Conservation (phyloP, 371 early-diverging fungal species). For the Mucor plumbeus region DNA sequence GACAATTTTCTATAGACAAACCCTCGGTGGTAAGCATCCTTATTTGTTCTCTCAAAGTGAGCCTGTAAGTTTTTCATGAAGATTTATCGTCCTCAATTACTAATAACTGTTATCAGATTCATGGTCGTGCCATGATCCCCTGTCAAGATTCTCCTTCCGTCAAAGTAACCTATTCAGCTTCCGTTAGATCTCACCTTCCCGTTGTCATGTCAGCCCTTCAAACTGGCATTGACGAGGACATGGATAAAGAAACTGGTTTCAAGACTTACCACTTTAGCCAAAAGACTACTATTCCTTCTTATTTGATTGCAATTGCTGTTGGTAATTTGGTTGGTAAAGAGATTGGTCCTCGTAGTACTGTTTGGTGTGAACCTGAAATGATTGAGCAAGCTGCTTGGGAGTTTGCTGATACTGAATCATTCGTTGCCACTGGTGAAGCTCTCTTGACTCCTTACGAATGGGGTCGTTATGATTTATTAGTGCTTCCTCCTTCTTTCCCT, state of each 20-base stretch:
- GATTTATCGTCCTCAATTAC: not conserved
- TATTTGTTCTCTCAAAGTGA: conserved; percentile 97
- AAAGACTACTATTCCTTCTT: conserved; percentile 81
- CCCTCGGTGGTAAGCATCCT: conserved; percentile 90
- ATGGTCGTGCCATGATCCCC: conserved; percentile 92
- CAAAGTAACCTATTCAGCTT: conserved; percentile 89
- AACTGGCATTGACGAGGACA: conserved; percentile 38
- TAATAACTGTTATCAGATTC: conserved; percentile 63
- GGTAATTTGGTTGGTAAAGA: conserved; percentile 81
- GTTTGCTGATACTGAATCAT: conserved; percentile 91
- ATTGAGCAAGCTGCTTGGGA: conserved; percentile 92
- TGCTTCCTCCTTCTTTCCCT: conserved; percentile 83
- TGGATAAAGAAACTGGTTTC: conserved; percentile 23
- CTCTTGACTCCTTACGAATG: conserved; percentile 93
- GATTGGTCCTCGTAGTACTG: conserved; percentile 91
- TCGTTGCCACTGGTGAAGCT: conserved; percentile 83
- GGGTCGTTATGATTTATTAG: conserved; percentile 95
- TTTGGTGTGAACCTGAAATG: conserved; percentile 95
- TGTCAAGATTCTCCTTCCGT: conserved; percentile 93
- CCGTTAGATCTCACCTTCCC: conserved; percentile 63
- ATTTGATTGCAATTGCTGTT: conserved; percentile 92
- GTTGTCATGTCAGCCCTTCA: conserved; percentile 38
- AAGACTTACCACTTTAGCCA: conserved; percentile 76
- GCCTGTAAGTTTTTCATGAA: conserved; percentile 43
- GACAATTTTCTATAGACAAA: conserved; percentile 65